phyloP scores from a whole-genome alignment of 331 rosid genomes.

The Malus hybrid region DNA sequence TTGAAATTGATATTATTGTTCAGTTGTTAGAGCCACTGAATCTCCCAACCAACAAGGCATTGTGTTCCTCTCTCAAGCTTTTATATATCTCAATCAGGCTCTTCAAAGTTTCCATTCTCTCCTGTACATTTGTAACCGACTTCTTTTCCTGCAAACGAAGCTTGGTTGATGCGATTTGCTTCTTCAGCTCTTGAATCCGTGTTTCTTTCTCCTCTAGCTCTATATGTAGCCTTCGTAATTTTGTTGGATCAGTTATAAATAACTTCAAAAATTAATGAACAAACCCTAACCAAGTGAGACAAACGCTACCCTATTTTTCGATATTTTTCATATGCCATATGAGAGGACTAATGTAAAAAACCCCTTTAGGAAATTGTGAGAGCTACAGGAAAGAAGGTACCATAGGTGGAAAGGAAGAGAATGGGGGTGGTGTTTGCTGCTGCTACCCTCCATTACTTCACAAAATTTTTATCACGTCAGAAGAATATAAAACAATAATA shows the following conservation, averaged over 20 bases:
- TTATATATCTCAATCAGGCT: slow-evolving; percentile 28
- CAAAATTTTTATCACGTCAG: not conserved
- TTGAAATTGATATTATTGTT: not conserved
- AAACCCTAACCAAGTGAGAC: not conserved
- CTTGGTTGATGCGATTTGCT: slow-evolving; percentile 31
- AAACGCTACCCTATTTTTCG: not conserved
- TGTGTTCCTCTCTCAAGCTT: slow-evolving; percentile 38
- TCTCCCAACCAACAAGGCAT: slow-evolving; percentile 22
- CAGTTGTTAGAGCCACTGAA: slow-evolving; percentile 16
- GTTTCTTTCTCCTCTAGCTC: slow-evolving; percentile 31
- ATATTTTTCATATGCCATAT: not conserved
- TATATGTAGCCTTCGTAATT: slow-evolving; percentile 27
- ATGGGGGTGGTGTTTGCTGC: not conserved
- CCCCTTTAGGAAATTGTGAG: not conserved
- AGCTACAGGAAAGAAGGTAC: slow-evolving; percentile 12
- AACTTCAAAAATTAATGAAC: not conserved
- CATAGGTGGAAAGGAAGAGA: not conserved
- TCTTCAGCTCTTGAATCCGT: slow-evolving; percentile 39
- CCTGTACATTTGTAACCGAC: not conserved
- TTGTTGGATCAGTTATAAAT: slow-evolving; percentile 4
- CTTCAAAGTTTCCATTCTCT: slow-evolving; percentile 31
- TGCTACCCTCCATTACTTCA: slow-evolving; percentile 28
- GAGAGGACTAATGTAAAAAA: too few species aligned
- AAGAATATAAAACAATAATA: not conserved
- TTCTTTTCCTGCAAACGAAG: slow-evolving; percentile 31